These are phyloP conservation scores for Prosopis cineraria DNA, from an alignment of 306 rosid species.

Conservation along the genomic window DNA sequence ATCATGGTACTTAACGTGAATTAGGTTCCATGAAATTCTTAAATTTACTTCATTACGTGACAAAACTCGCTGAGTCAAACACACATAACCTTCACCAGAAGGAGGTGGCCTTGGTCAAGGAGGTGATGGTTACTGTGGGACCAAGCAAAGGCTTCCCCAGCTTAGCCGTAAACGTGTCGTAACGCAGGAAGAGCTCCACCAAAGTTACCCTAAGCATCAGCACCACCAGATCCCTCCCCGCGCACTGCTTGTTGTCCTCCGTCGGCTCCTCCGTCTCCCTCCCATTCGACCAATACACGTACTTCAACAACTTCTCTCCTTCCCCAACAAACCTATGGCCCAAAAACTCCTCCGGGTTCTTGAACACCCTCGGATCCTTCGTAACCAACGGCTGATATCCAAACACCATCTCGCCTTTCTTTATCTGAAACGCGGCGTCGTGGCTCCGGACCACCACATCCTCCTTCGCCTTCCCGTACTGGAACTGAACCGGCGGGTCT, in stretches of 20 bases:
- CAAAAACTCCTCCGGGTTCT: constrained; percentile 54
- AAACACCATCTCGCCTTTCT: constrained; percentile 73
- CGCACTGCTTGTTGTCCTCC: constrained; percentile 60
- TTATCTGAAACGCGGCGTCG: constrained; percentile 59
- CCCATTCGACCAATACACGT: constrained; percentile 70
- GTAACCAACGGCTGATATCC: constrained; percentile 77
- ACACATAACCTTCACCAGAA: background rate
- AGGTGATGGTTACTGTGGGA: constrained; percentile 43
- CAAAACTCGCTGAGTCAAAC: background rate
- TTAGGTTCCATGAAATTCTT: background rate
- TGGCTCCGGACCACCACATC: constrained; percentile 62
- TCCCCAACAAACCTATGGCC: constrained; percentile 44
- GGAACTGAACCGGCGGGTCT: constrained; percentile 76
- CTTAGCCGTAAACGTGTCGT: constrained; percentile 53
- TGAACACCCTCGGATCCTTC: constrained; percentile 59
- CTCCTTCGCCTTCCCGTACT: constrained; percentile 71
- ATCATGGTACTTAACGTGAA: background rate
- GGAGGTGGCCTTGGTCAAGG: constrained; percentile 44
- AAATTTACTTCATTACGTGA: background rate
- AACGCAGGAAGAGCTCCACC: constrained; percentile 64
- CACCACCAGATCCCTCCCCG: constrained; percentile 59
- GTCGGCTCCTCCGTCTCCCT: constrained; percentile 55
- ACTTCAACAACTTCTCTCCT: constrained; percentile 48
- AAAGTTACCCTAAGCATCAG: constrained; percentile 49
- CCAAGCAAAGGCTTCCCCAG: constrained; percentile 45